Evolutionary conservation across 305 asterid genomes (phyloP).

Genomic region (Striga hermonthica): DNA sequence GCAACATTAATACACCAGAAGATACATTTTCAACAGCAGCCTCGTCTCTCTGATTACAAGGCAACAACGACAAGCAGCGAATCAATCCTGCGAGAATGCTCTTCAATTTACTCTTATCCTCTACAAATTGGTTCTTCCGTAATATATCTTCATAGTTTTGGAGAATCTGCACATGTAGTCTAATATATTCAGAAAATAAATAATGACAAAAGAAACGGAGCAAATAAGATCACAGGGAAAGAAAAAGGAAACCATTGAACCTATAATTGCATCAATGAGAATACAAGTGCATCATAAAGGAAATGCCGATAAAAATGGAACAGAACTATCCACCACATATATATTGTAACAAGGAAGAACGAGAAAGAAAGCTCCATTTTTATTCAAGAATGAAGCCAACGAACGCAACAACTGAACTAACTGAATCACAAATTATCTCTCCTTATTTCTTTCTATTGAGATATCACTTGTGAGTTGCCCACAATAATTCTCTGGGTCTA

Average conservation of each 20-base stretch:
- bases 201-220: background rate
- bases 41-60: slow-evolving; percentile 49
- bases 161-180: slow-evolving; percentile 57
- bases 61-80: slow-evolving; percentile 76
- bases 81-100: slow-evolving; percentile 65
- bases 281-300: slow-evolving; percentile 1
- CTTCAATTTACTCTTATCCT: slow-evolving; percentile 76
- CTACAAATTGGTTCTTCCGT: slow-evolving; percentile 70
- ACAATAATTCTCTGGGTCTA: no score
- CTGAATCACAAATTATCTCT: background rate
- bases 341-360: slow-evolving; percentile 22
- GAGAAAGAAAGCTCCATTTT: slow-evolving; percentile 1
- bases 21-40: slow-evolving; percentile 55
- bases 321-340: slow-evolving; percentile 12
- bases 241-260: slow-evolving; percentile 16
- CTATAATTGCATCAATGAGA: slow-evolving; percentile 19
- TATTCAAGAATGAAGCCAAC: background rate
- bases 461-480: no score
- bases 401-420: slow-evolving; percentile 11
- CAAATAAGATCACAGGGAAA: slow-evolving; percentile 8
- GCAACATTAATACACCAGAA: slow-evolving; percentile 20
- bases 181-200: slow-evolving; percentile 19
- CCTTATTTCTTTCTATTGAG: background rate
- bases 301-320: background rate
- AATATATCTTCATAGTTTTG: slow-evolving; percentile 61